A percentile compares a stretch with the other conserved stretches of the same genome.
phyloP scores from a whole-genome alignment of 2,329 filamentous ascomycete genomes.

The Calonectria hongkongensis region DNA sequence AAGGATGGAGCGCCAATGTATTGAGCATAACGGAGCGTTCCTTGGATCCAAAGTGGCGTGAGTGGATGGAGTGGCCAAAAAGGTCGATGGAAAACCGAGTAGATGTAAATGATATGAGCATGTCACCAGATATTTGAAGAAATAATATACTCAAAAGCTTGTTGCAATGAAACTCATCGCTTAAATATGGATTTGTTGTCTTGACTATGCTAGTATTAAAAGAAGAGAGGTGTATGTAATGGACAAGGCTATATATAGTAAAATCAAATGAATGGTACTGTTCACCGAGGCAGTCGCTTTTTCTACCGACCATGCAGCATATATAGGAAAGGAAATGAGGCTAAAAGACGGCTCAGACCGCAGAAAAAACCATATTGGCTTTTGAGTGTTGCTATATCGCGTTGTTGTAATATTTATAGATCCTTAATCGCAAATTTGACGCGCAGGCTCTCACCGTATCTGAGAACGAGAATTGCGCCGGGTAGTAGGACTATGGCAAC shows the following conservation, averaged over 20 bases:
- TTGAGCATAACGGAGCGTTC: background rate
- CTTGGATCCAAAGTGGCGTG: background rate
- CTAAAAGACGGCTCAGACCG: background rate
- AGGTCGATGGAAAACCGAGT: background rate
- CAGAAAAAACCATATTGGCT: background rate
- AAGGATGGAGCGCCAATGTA: background rate
- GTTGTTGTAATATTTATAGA: slow-evolving; percentile 1
- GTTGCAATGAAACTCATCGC: too few relatives aligned
- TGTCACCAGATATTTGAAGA: background rate
- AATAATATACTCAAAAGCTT: background rate
- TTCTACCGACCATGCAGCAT: background rate
- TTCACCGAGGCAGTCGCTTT: background rate
- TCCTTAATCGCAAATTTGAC: slow-evolving; percentile 36
- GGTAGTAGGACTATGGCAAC: slow-evolving; percentile 63
- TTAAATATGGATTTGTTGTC: too few relatives aligned
- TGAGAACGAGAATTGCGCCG: slow-evolving; percentile 61
- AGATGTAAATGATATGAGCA: background rate
- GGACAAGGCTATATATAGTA: background rate
- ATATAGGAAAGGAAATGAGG: background rate
- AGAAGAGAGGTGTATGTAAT: background rate
- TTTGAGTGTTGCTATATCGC: background rate
- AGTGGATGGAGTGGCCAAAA: slow-evolving; percentile 7
- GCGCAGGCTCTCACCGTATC: slow-evolving; percentile 60
- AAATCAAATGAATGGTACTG: background rate
- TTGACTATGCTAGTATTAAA: background rate